Evolutionary conservation across 106 monocot genomes (phyloP).

Genomic region (Phalaenopsis equestris): DNA sequence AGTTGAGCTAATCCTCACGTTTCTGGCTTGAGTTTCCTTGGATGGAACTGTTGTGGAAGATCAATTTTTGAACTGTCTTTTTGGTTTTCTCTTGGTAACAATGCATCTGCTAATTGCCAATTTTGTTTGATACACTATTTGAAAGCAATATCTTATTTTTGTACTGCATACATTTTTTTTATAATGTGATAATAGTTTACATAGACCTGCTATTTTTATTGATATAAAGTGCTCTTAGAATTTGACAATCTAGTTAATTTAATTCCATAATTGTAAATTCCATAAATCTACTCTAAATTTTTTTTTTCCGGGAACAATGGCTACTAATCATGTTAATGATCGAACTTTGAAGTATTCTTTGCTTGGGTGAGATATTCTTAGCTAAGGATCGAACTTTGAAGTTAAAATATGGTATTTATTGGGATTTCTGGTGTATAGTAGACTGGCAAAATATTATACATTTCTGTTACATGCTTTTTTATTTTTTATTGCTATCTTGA

Average conservation of each 20-base stretch:
- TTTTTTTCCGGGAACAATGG: not conserved
- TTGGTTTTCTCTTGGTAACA: not conserved
- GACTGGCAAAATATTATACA: not conserved
- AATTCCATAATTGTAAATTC: not conserved
- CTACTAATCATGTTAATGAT: slow-evolving; percentile 1
- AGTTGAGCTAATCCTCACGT: not conserved
- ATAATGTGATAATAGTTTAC: not conserved
- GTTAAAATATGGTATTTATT: not conserved
- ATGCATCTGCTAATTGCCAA: not conserved
- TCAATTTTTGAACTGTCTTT: not conserved
- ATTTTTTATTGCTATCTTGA: not conserved
- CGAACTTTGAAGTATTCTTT: not conserved
- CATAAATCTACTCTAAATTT: not conserved
- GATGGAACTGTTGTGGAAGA: not conserved
- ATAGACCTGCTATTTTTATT: not conserved
- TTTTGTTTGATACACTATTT: not conserved
- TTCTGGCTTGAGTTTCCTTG: not conserved
- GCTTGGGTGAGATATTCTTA: not conserved
- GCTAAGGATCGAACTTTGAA: not conserved
- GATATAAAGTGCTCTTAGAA: not conserved
- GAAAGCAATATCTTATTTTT: not conserved
- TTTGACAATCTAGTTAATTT: not conserved
- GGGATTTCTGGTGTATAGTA: not conserved
- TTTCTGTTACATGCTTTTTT: not conserved
- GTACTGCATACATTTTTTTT: not conserved